Evolutionary conservation across 345 rosid genomes (phyloP).

Genomic region (Hypericum androsaemum): DNA sequence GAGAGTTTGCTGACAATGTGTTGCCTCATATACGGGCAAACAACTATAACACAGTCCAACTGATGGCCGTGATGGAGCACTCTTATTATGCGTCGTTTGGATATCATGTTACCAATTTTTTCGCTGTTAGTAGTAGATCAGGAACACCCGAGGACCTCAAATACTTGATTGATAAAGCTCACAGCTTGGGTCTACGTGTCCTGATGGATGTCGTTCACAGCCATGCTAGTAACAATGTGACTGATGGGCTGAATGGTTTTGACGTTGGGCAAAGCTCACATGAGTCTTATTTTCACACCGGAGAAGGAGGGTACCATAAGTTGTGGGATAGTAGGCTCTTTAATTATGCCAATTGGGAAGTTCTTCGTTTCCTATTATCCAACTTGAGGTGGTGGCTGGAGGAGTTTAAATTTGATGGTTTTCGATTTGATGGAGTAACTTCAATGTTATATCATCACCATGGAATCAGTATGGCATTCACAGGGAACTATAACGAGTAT

Average conservation of each 20-base stretch:
- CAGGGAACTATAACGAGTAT: constrained; percentile 55
- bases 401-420: constrained; percentile 68
- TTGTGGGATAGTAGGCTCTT: constrained; percentile 74
- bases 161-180: constrained; percentile 74
- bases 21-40: constrained; percentile 61
- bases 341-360: constrained; percentile 80
- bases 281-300: constrained; percentile 66
- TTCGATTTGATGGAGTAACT: constrained; percentile 72
- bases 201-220: constrained; percentile 71
- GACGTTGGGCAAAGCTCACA: constrained; percentile 65
- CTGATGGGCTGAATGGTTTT: constrained; percentile 78
- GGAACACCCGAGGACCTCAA: constrained; percentile 82
- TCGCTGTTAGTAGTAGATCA: constrained; percentile 67
- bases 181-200: constrained; percentile 58
- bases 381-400: constrained; percentile 87
- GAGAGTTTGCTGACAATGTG: constrained; percentile 69
- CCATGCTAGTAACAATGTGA: constrained; percentile 65
- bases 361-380: constrained; percentile 71
- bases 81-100: constrained; percentile 80
- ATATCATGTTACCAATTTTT: constrained; percentile 67
- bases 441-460: constrained; percentile 80
- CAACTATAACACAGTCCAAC: constrained; percentile 61
- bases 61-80: constrained; percentile 84
- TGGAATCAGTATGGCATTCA: constrained; percentile 53
- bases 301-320: constrained; percentile 61